Evolutionary conservation across 345 rosid genomes (phyloP).

Genomic region (Sisymbrium irio): DNA sequence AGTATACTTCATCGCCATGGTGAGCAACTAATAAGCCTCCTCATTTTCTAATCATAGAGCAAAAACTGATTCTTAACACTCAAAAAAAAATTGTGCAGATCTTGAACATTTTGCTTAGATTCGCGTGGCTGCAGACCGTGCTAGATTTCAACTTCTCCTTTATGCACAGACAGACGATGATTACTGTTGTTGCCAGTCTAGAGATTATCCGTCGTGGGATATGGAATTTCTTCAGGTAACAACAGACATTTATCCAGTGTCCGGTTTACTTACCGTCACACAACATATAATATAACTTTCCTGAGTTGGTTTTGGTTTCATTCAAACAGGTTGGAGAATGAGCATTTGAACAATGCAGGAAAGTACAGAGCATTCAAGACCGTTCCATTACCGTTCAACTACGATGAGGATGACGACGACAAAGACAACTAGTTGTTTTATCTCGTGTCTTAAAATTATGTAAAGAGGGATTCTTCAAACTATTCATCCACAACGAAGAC

Average conservation of each 20-base stretch:
- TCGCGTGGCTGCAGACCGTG: slow-evolving; percentile 76
- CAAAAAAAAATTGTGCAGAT: slow-evolving; percentile 22
- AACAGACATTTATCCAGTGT: neutral
- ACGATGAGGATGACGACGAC: slow-evolving; percentile 58
- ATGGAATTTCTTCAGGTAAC: slow-evolving; percentile 69
- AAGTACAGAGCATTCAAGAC: slow-evolving; percentile 71
- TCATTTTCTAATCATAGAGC: neutral
- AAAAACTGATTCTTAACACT: neutral
- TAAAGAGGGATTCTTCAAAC: neutral
- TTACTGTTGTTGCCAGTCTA: slow-evolving; percentile 57
- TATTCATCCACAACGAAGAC: neutral
- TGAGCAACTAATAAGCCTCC: slow-evolving; percentile 29
- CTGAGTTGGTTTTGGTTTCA: neutral
- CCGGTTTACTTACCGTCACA: neutral
- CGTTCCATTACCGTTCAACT: slow-evolving; percentile 70
- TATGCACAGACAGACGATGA: slow-evolving; percentile 42
- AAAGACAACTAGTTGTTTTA: slow-evolving; percentile 37
- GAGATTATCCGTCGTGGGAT: slow-evolving; percentile 75
- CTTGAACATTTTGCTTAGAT: slow-evolving; percentile 52
- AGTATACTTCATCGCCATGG: slow-evolving; percentile 58
- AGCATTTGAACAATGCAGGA: slow-evolving; percentile 70
- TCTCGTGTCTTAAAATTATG: neutral
- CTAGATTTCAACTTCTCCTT: slow-evolving; percentile 32
- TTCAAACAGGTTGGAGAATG: slow-evolving; percentile 56
- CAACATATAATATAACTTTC: neutral